Base-by-base conservation (phyloP, 1,284 basidiomycete species). In the Trichosporon sp. region DNA sequence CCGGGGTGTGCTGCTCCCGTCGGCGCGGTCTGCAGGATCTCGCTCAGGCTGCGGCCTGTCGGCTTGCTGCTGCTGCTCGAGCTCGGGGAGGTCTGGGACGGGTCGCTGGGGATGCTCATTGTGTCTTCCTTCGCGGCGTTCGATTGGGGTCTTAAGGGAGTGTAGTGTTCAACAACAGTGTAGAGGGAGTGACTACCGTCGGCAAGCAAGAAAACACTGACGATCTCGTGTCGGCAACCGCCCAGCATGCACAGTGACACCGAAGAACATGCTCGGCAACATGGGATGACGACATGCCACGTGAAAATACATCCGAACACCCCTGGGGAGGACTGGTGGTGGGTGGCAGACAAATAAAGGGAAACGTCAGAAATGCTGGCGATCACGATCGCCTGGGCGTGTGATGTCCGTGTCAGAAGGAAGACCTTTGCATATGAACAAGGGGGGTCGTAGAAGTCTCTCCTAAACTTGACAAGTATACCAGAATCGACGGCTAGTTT, bases 21-120 rank as follows among this genome's bases (percentile, higher is more conserved):
- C 31, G 59, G 59, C 59, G 32, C 32, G 4, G 31, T n/a, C 59
- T 63, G 59, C 32, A 63, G 59, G 59, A 63, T 63, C 32, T 63
- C 59, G 32, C 14, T 35, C 59, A 63, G 32, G 14, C 31, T 35
- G 59, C 59, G 31, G 31, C 32, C 31, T 7, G 32, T 12, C 59
- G 35, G 59, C 59, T n/a, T 35, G 56, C 51, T 56, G 21, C 21
- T 11, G 51, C 19, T 31, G 38, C 38, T 40, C 6, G 54, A 56
- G 51, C 54, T 56, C 7, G 21, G 26, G 26, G 26, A 14, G 26
- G 26, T 8, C 59, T 32, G 31, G 2, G 59, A 14, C 32, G 59
- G 31, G 31, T 32, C 32, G 59, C 16, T 35, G 14, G 59, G 31
- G 59, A 16, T 35, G 59, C 59, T 63, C 59, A 63, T 63, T 10